Percentiles rank a stretch among this genome's conserved stretches.
Conservation (phyloP, 108 stramenopile species). For the Cyclotella distinguenda region DNA sequence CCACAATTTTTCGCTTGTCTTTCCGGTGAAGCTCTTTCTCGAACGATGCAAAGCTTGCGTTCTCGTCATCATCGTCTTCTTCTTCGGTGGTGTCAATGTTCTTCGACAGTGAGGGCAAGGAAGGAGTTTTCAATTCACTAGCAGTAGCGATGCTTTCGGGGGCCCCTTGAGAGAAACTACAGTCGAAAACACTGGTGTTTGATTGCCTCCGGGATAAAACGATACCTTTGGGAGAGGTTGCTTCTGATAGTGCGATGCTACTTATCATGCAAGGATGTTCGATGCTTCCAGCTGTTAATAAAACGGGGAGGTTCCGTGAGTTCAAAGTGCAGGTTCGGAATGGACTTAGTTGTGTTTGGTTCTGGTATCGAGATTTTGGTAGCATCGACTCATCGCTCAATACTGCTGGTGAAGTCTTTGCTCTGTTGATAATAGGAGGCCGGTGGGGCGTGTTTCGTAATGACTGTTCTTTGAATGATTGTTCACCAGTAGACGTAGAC, state of each 20-base stretch:
- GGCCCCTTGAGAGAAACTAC: neutral
- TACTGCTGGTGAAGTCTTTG: conserved; percentile 5
- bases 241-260: conserved; percentile 17
- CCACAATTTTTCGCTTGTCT: conserved; percentile 12
- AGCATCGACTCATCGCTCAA: neutral
- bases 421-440: neutral
- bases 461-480: neutral
- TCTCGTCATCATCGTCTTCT: conserved; percentile 12
- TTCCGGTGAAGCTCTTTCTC: conserved; percentile 16
- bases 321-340: neutral
- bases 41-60: conserved; percentile 22
- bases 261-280: conserved; percentile 23
- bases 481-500: neutral
- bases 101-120: neutral
- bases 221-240: conserved; percentile 1
- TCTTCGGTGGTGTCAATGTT: conserved; percentile 15
- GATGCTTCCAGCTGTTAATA: neutral
- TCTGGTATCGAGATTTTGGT: neutral
- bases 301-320: neutral
- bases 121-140: neutral
- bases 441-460: neutral
- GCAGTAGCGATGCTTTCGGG: neutral
- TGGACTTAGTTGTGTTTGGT: neutral
- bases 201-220: neutral
- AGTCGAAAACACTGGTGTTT: neutral